Conservation (phyloP, 208 protist genomes). For the Crithidia mellificae region DNA sequence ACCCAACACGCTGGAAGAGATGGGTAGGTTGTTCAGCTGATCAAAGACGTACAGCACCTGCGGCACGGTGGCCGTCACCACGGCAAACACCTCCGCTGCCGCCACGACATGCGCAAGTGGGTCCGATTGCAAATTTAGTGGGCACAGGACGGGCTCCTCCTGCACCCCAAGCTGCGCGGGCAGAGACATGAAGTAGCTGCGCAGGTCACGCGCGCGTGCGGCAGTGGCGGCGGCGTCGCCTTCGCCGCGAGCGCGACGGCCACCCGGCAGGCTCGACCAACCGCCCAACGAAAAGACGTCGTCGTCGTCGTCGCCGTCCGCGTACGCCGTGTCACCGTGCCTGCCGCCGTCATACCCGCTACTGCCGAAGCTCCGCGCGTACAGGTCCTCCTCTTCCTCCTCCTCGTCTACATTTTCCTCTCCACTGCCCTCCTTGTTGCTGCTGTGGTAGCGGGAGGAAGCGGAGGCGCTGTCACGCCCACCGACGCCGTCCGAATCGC, state of each 20-base stretch:
- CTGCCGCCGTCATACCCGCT: background rate
- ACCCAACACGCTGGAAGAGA: constrained; percentile 32
- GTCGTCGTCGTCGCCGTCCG: background rate
- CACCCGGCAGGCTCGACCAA: background rate
- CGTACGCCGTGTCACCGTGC: no score
- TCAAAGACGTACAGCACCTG: constrained; percentile 56
- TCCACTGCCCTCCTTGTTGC: no score
- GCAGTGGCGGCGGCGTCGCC: background rate
- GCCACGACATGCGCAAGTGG: constrained; percentile 36
- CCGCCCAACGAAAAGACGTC: constrained; percentile 9
- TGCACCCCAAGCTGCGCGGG: constrained; percentile 18
- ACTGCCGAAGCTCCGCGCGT: background rate
- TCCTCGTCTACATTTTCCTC: no score
- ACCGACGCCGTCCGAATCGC: constrained; percentile 4
- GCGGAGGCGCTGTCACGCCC: background rate
- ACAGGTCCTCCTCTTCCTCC: background rate
- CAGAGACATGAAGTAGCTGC: constrained; percentile 4
- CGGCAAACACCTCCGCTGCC: constrained; percentile 42
- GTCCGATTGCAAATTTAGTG: constrained; percentile 23
- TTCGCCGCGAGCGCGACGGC: background rate
- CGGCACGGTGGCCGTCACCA: constrained; percentile 38
- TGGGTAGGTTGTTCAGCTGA: constrained; percentile 45
- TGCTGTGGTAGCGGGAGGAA: no score
- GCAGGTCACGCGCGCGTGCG: constrained; percentile 4
- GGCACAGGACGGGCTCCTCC: constrained; percentile 38